phyloP scores from a whole-genome alignment of 192 early-diverging fungal genomes.

The Phycomyces blakesleeanus region DNA sequence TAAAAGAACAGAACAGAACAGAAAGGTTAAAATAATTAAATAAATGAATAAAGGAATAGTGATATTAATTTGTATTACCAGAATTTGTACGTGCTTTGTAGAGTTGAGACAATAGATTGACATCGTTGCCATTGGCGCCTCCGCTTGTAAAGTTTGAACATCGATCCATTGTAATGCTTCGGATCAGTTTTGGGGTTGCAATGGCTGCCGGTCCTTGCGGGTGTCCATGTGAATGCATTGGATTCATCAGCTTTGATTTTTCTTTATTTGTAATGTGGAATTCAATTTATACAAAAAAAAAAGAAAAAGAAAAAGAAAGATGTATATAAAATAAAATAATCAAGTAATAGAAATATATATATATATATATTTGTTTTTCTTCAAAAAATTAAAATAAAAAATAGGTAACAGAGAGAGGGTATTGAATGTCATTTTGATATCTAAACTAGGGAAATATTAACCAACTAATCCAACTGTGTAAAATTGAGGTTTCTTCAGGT shows the following conservation, averaged over 20 bases:
- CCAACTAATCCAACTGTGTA: too few species aligned
- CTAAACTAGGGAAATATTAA: too few species aligned
- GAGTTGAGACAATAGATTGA: conserved; percentile 52
- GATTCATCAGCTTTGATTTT: not conserved
- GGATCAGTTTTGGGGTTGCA: conserved; percentile 41
- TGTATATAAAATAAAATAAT: not conserved
- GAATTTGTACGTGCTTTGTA: conserved; percentile 38
- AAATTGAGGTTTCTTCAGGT: too few species aligned
- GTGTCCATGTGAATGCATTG: not conserved
- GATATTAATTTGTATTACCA: conserved; percentile 39
- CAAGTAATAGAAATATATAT: not conserved
- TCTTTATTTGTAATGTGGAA: not conserved
- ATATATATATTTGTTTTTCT: too few species aligned
- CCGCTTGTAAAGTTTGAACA: conserved; percentile 67
- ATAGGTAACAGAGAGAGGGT: too few species aligned
- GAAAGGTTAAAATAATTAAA: too few species aligned
- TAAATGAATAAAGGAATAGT: conserved; percentile 39
- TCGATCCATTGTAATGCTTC: conserved; percentile 71
- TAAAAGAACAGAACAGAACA: conserved; percentile 10
- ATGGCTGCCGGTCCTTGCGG: conserved; percentile 11
- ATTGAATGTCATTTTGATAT: too few species aligned
- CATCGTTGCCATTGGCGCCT: conserved; percentile 67
- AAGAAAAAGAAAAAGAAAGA: not conserved
- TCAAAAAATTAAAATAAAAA: too few species aligned
- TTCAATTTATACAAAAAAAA: not conserved